Percentiles rank a stretch among this genome's conserved stretches.
These are phyloP conservation scores for Elsinoe necatrix DNA, from an alignment of 2,329 filamentous ascomycete genomes.

Conservation along the genomic window DNA sequence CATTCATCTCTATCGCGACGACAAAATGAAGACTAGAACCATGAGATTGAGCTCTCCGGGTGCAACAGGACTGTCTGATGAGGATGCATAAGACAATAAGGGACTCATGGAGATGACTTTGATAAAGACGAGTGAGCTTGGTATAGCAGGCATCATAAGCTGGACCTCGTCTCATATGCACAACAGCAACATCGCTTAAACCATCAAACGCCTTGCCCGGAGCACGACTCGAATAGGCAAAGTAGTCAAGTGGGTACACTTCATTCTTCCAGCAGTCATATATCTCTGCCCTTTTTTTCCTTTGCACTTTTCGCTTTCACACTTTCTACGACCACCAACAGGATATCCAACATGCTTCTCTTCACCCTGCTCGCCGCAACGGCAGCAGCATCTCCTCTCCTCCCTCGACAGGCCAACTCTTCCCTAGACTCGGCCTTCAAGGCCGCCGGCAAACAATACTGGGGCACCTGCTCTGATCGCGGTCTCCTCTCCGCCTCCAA, in stretches of 20 bases:
- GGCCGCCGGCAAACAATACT: slow-evolving; percentile 58
- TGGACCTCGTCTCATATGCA: neutral
- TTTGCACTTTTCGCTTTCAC: neutral
- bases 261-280: neutral
- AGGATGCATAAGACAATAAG: too few species aligned
- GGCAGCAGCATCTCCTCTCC: slow-evolving; percentile 6
- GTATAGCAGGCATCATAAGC: neutral
- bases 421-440: slow-evolving; percentile 36
- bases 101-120: too few species aligned
- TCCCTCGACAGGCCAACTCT: slow-evolving; percentile 10
- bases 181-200: neutral
- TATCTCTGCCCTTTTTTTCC: neutral
- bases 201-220: neutral
- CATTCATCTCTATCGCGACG: neutral
- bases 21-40: neutral
- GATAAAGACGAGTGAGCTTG: neutral
- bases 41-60: neutral
- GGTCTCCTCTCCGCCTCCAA: slow-evolving; percentile 43
- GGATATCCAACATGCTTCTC: slow-evolving; percentile 6
- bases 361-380: slow-evolving; percentile 7
- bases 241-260: neutral
- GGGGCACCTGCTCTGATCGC: slow-evolving; percentile 51
- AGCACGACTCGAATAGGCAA: neutral
- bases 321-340: neutral
- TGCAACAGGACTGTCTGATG: too few species aligned